Conservation (phyloP, 139 green algal species). For the Coelastrella sp. region DNA sequence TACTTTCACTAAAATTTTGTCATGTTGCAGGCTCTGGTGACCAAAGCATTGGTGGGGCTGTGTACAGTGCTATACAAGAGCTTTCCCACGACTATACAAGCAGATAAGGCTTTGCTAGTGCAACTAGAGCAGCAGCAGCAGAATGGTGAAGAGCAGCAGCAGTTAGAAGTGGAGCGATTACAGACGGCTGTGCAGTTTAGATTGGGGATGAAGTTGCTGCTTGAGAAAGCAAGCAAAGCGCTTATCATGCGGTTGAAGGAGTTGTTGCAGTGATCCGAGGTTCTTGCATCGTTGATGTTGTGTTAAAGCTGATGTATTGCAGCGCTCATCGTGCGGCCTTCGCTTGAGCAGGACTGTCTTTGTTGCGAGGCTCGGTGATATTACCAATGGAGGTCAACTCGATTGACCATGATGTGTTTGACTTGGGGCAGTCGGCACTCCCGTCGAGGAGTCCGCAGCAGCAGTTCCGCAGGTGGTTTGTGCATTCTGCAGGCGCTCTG, state of each 20-base stretch:
- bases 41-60: conserved; percentile 55
- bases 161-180: background rate
- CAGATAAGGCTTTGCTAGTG: conserved; percentile 18
- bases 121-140: conserved; percentile 36
- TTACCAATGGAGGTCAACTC: too few relatives aligned
- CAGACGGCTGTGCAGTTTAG: conserved; percentile 29
- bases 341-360: background rate
- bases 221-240: conserved; percentile 15
- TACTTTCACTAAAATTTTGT: too few relatives aligned
- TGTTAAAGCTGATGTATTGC: background rate
- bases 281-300: conserved; percentile 53
- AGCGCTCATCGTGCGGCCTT: background rate
- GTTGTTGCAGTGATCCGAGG: conserved; percentile 2
- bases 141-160: background rate
- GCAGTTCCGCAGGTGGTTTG: too few relatives aligned
- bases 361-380: background rate
- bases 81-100: conserved; percentile 68
- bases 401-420: too few relatives aligned
- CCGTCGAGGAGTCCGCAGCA: too few relatives aligned
- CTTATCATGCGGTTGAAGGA: conserved; percentile 37
- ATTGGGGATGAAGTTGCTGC: conserved; percentile 33
- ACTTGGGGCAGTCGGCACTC: too few relatives aligned
- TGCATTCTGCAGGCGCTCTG: too few relatives aligned
- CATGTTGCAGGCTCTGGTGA: conserved; percentile 38
- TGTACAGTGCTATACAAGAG: conserved; percentile 57